A percentile compares a stretch with the other conserved stretches of the same genome.
Evolutionary conservation across 345 rosid genomes (phyloP).

Genomic region (Cardamine occulta): DNA sequence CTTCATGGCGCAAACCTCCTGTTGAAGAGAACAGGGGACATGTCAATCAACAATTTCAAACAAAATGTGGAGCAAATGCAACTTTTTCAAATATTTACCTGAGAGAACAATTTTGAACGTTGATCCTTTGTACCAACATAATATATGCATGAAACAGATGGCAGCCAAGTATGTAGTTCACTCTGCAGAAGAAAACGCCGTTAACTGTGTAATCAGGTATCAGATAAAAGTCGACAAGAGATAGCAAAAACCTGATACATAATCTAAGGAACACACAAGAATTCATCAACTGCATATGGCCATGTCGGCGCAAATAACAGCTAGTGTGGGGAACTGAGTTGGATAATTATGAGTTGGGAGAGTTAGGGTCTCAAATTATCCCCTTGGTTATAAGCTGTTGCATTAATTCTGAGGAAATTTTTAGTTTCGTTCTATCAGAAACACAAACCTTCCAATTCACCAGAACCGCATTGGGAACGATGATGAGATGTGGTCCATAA

Average conservation of each 20-base stretch:
- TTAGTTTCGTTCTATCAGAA: constrained; percentile 12
- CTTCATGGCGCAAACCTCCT: constrained; percentile 98
- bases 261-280: constrained; percentile 22
- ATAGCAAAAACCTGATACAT: constrained; percentile 12
- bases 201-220: neutral
- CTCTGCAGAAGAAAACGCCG: constrained; percentile 59
- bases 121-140: constrained; percentile 97
- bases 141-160: constrained; percentile 92
- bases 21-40: constrained; percentile 37
- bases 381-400: constrained; percentile 20
- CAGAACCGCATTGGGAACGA: constrained; percentile 98
- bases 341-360: constrained; percentile 1
- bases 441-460: constrained; percentile 98
- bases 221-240: constrained; percentile 23
- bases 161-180: constrained; percentile 95
- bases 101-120: constrained; percentile 91
- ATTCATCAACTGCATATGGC: constrained; percentile 26
- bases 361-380: neutral
- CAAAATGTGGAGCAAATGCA: constrained; percentile 19
- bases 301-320: constrained; percentile 30
- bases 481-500: constrained; percentile 99
- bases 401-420: constrained; percentile 9
- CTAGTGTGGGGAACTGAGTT: constrained; percentile 6
- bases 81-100: constrained; percentile 54
- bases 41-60: constrained; percentile 34